A percentile compares a stretch with the other conserved stretches of the same genome.
Evolutionary conservation across 169 alveolate genomes (phyloP).

Genomic region (Plasmodium malariae): DNA sequence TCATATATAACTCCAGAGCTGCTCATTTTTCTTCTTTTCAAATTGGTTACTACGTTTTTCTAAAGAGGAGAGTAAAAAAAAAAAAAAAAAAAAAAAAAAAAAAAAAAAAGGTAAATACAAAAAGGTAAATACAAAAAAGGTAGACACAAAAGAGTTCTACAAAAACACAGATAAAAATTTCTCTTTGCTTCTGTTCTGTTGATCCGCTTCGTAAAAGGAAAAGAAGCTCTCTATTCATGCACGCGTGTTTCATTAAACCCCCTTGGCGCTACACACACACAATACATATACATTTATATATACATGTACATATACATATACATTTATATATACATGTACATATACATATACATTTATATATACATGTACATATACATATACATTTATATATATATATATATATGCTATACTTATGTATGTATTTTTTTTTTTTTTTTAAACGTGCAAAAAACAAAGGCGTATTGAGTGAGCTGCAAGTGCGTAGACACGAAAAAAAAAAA

Average conservation of each 20-base stretch:
- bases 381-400: neutral
- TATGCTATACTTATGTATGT: neutral
- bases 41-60: neutral
- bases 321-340: conserved; percentile 12
- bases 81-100: neutral
- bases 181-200: no score
- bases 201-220: no score
- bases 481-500: neutral
- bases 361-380: neutral
- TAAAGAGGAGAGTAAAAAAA: neutral
- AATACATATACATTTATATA: neutral
- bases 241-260: no score
- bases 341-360: neutral
- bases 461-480: neutral
- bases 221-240: no score
- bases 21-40: conserved; percentile 23
- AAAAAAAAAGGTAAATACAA: conserved; percentile 1
- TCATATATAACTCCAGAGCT: neutral
- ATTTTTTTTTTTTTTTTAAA: neutral
- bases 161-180: no score
- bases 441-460: neutral
- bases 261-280: no score
- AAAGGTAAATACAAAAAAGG: neutral
- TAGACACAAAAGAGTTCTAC: neutral
- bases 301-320: neutral